Evolutionary conservation across 257 asterid species (phyloP), one percentile per base, ranked within the genome.

Genomic region (Euphrasia confusa): DNA sequence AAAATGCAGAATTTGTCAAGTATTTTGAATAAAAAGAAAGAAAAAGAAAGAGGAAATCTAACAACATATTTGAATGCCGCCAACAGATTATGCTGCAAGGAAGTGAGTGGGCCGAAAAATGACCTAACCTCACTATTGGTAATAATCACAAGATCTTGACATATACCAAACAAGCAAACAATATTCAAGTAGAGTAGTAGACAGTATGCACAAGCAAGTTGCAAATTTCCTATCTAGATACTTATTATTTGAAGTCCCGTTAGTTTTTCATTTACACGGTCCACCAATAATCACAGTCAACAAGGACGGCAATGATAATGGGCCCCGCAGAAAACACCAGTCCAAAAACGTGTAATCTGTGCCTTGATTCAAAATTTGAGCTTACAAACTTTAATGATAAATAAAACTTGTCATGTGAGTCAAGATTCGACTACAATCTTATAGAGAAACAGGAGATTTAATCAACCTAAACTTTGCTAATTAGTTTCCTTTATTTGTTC

Each of bases 211-310:
- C 5, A 32, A 53, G 32, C 58, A 53, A 53, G 17, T 39, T 17
- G 64, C 26, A 18, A 11, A 45, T 10, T 55, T 61, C 53, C 40
- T 44, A 39, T 10, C 33, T 17, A 60, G 5, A 57, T 61, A 61
- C 10, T 13, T 12, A 24, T 13, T 6, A 24, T 61, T 26, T 26
- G 10, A 35, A 44, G 8, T 39, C 58, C 33, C 12, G 21, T 44
- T 53, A 21, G 58, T 21, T 7, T 53, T 24, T 53, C 58, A 53
- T 6, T 58, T 24, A 15, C 49, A 35, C 9, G 40, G 10, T 7
- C 40, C 40, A 35, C 2, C 40, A 35, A 7, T 42, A 21, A 3
- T 40, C 64, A 17, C 64, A 60, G 48, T 62, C 45, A 62, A 62
- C 40, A 35, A 35, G 10, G 40, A 35, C 8, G 40, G 40, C 40